Conservation (phyloP, 805 yeast genomes). For the Pichia thaimueangensis region DNA sequence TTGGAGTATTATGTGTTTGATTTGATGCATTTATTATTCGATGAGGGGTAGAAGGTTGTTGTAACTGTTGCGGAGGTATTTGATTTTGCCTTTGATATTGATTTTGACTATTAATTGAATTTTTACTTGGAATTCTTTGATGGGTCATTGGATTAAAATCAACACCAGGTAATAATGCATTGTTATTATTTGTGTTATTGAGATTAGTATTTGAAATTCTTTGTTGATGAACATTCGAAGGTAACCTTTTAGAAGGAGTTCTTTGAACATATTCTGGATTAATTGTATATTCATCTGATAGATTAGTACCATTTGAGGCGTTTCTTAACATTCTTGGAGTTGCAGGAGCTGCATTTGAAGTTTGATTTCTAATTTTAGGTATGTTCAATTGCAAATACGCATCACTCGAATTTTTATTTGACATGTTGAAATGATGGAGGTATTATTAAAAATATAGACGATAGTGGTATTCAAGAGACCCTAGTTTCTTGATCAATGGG, state of each 20-base stretch:
- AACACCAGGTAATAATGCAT: constrained; percentile 22
- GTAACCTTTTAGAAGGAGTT: constrained; percentile 18
- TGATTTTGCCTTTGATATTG: background rate
- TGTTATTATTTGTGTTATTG: background rate
- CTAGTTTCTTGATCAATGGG: no score
- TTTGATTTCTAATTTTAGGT: constrained; percentile 8
- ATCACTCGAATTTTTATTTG: no score
- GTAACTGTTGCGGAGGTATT: background rate
- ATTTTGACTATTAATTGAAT: no score
- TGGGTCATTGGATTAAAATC: constrained; percentile 18
- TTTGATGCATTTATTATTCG: constrained; percentile 9
- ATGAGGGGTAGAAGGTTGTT: constrained; percentile 8
- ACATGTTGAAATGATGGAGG: no score
- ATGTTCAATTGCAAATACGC: constrained; percentile 9
- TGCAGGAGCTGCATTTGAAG: constrained; percentile 45
- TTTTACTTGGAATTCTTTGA: constrained; percentile 5
- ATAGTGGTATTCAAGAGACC: no score
- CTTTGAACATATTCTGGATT: constrained; percentile 17
- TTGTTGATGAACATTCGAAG: constrained; percentile 15
- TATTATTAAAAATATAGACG: no score
- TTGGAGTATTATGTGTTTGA: constrained; percentile 3
- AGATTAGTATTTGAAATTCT: constrained; percentile 13
- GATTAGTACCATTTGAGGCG: constrained; percentile 23
- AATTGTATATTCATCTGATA: constrained; percentile 22
- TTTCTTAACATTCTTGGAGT: constrained; percentile 66